Percentiles rank a stretch among this genome's conserved stretches.
Conservation (phyloP, 768 basidiomycete species). For the Auricularia sp. region DNA sequence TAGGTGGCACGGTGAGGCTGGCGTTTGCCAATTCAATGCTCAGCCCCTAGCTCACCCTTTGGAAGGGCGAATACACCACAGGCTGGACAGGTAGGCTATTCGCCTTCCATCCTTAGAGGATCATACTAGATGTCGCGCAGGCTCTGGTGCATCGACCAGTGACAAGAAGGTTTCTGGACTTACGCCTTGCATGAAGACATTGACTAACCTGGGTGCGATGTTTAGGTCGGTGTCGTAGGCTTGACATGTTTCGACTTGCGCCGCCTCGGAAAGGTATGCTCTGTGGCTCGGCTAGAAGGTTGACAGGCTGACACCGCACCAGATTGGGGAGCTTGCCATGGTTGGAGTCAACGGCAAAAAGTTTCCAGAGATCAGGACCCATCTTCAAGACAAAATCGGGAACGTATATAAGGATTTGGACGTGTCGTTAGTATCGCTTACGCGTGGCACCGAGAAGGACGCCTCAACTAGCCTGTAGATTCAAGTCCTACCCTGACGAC, state of each 20-base stretch:
- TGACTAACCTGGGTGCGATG: constrained; percentile 34
- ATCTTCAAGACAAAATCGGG: constrained; percentile 74
- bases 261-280: constrained; percentile 61
- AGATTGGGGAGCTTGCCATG: constrained; percentile 73
- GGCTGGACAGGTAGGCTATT: constrained; percentile 61
- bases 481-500: constrained; percentile 70
- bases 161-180: constrained; percentile 69
- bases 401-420: constrained; percentile 83
- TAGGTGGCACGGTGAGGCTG: constrained; percentile 38
- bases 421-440: constrained; percentile 46
- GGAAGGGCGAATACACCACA: constrained; percentile 82
- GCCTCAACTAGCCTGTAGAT: constrained; percentile 31
- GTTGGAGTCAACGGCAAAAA: constrained; percentile 83
- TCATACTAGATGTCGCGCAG: background rate
- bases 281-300: background rate
- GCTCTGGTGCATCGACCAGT: constrained; percentile 80
- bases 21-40: background rate
- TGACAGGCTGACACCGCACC: constrained; percentile 3
- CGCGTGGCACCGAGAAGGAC: background rate
- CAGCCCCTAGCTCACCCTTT: constrained; percentile 4
- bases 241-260: constrained; percentile 85
- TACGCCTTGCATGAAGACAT: background rate
- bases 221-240: constrained; percentile 51
- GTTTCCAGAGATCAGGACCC: constrained; percentile 76
- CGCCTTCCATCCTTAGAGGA: background rate